These are phyloP conservation scores for Fusarium devonianum DNA, from an alignment of 2,329 filamentous ascomycete species.

Conservation along the genomic window DNA sequence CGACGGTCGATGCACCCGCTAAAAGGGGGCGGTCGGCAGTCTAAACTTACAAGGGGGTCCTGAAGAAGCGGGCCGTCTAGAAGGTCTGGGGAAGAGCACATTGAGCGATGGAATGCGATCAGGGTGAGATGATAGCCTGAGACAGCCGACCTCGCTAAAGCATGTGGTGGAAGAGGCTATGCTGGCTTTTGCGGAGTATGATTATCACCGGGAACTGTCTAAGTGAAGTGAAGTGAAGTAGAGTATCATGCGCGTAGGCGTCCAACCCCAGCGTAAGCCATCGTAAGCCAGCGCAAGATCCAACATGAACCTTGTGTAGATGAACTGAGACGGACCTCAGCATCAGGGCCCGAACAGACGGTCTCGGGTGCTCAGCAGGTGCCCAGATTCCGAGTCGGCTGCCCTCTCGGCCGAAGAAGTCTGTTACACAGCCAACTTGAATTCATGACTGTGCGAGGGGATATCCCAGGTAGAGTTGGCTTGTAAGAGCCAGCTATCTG, in stretches of 20 bases:
- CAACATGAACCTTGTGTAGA: not conserved
- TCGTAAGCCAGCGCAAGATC: not conserved
- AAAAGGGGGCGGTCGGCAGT: constrained; percentile 24
- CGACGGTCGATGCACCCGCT: constrained; percentile 35
- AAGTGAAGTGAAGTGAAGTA: too few relatives aligned
- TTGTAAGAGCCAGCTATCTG: constrained; percentile 1
- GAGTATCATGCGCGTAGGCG: too few relatives aligned
- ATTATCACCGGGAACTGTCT: too few relatives aligned
- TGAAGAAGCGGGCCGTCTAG: constrained; percentile 25
- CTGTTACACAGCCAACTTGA: too few relatives aligned
- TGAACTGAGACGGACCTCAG: too few relatives aligned
- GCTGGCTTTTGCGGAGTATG: too few relatives aligned
- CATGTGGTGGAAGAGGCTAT: constrained; percentile 6
- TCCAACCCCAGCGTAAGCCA: too few relatives aligned
- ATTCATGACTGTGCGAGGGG: too few relatives aligned
- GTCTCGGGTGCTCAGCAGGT: not conserved
- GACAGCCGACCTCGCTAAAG: constrained; percentile 28
- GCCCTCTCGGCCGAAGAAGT: too few relatives aligned
- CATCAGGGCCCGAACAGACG: not conserved
- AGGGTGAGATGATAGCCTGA: constrained; percentile 1
- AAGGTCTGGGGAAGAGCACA: constrained; percentile 16
- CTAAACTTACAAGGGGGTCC: constrained; percentile 16
- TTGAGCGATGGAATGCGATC: constrained; percentile 16
- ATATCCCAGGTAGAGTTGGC: not conserved
- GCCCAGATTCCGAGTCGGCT: not conserved